Percentiles rank a stretch among this genome's conserved stretches.
These are phyloP conservation scores for Lentinula sp. DNA, from an alignment of 768 basidiomycete species.

Conservation along the genomic window DNA sequence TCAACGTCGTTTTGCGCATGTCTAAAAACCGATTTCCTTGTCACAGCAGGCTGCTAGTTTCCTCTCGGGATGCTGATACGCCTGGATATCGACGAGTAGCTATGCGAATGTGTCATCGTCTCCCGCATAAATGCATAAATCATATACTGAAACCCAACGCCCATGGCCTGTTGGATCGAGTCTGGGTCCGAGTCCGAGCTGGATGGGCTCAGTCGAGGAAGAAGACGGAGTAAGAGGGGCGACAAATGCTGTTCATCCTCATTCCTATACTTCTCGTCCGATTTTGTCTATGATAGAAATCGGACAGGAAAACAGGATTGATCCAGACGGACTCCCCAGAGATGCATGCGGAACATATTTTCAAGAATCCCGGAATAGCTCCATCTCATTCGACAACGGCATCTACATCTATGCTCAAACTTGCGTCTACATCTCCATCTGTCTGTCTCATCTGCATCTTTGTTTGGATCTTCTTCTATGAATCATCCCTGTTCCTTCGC, in stretches of 20 bases:
- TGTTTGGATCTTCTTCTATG: not conserved
- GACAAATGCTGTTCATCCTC: not conserved
- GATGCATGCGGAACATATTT: not conserved
- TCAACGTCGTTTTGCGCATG: slow-evolving; percentile 26
- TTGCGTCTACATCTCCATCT: not conserved
- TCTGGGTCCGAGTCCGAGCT: not conserved
- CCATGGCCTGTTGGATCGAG: not conserved
- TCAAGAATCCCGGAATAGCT: not conserved
- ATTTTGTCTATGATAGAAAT: not conserved
- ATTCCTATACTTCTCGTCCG: not conserved
- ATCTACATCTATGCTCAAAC: not conserved
- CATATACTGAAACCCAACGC: slow-evolving; percentile 26
- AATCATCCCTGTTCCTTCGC: not conserved
- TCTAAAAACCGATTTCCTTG: slow-evolving; percentile 39
- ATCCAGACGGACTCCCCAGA: not conserved
- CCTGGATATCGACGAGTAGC: slow-evolving; percentile 1
- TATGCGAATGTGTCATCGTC: slow-evolving; percentile 32
- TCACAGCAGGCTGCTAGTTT: slow-evolving; percentile 38
- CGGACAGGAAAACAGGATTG: not conserved
- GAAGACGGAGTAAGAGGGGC: not conserved
- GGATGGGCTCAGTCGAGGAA: not conserved
- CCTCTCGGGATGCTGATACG: slow-evolving; percentile 28
- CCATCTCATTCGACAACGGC: not conserved
- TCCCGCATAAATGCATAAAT: slow-evolving; percentile 38
- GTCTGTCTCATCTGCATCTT: not conserved